Conservation (phyloP, 192 early-diverging fungal genomes). For the Gonapodya sp. region DNA sequence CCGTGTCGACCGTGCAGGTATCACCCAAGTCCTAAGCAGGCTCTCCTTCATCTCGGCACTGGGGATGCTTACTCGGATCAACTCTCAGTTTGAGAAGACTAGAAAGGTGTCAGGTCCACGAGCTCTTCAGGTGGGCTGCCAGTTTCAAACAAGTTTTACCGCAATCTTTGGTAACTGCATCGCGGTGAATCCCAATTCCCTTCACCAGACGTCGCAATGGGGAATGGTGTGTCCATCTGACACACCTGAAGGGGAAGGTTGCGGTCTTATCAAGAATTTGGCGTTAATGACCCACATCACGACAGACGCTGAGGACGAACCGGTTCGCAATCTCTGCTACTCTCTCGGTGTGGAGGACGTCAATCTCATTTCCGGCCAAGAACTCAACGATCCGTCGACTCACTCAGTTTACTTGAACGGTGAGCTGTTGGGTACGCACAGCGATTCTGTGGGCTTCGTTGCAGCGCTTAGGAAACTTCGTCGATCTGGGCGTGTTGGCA, state of each 20-base stretch:
- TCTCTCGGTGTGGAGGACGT: conserved; percentile 89
- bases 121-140: conserved; percentile 59
- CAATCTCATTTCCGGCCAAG: conserved; percentile 74
- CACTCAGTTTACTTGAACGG: conserved; percentile 93
- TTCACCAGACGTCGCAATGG: conserved; percentile 78
- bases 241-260: conserved; percentile 97
- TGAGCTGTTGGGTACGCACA: conserved; percentile 79
- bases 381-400: conserved; percentile 67
- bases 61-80: conserved; percentile 97
- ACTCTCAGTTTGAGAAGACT: conserved; percentile 96
- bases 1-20: conserved; percentile 97
- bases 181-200: conserved; percentile 10
- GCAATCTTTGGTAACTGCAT: no score
- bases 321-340: conserved; percentile 66
- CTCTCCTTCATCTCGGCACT: conserved; percentile 88
- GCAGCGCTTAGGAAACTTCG: conserved; percentile 74
- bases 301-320: conserved; percentile 79
- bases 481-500: conserved; percentile 75
- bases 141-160: no score
- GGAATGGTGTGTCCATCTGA: conserved; percentile 95
- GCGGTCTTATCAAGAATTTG: conserved; percentile 94
- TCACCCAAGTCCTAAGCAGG: conserved; percentile 90
- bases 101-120: conserved; percentile 95
- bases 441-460: conserved; percentile 76
- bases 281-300: conserved; percentile 99